Conservation (phyloP, 208 protist species). For the Trypanosomatidae sp. region DNA sequence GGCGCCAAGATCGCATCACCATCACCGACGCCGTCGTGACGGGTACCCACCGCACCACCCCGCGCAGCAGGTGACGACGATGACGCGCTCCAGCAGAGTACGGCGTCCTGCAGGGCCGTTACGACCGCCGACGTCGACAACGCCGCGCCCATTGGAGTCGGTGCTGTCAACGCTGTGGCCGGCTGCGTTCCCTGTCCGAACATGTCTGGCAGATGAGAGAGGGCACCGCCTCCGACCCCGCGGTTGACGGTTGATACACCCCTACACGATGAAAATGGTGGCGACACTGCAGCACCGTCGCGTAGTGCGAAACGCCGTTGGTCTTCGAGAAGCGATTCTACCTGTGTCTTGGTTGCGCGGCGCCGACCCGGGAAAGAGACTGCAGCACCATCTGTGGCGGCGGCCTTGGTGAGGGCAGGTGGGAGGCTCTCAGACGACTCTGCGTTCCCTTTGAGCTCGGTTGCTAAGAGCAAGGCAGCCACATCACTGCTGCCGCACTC, state of each 20-base stretch:
- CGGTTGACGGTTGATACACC: background rate
- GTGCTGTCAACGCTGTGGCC: background rate
- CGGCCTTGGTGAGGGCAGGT: background rate
- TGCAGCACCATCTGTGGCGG: background rate
- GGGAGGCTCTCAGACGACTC: background rate
- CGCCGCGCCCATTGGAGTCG: no score
- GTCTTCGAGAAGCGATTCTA: slow-evolving; percentile 16
- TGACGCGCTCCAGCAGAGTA: slow-evolving; percentile 10
- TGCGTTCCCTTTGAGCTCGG: slow-evolving; percentile 3
- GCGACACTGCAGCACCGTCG: background rate
- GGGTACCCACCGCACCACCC: background rate
- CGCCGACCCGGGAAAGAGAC: background rate
- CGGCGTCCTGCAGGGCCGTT: slow-evolving; percentile 11
- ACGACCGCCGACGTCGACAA: slow-evolving; percentile 1
- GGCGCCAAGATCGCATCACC: background rate
- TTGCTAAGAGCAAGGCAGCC: slow-evolving; percentile 20
- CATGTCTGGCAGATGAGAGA: slow-evolving; percentile 12
- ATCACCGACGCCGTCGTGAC: background rate
- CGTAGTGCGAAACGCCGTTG: slow-evolving; percentile 12
- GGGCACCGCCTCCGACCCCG: background rate
- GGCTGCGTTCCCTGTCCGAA: slow-evolving; percentile 5
- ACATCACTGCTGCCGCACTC: slow-evolving; percentile 6
- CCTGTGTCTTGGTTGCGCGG: background rate
- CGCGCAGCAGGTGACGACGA: background rate
- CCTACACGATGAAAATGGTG: no score